These are phyloP conservation scores for Sugiyamaella lignohabitans DNA, from an alignment of 805 yeast genomes.

Conservation along the genomic window DNA sequence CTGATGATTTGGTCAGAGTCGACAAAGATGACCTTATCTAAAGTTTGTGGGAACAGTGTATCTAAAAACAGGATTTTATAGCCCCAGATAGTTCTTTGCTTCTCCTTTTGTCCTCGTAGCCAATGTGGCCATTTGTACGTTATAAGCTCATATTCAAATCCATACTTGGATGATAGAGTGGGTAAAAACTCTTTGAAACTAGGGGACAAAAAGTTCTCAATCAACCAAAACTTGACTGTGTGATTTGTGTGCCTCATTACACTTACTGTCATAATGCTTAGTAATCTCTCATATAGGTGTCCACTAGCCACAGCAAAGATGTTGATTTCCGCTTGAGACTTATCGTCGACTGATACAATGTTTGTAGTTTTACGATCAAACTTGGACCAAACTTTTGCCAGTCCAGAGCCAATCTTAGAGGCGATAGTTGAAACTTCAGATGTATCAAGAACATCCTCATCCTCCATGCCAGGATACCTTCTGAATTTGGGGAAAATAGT, in stretches of 20 bases:
- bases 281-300: conserved; percentile 64
- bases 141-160: conserved; percentile 69
- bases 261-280: conserved; percentile 74
- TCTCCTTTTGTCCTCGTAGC: conserved; percentile 72
- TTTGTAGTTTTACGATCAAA: too few relatives aligned
- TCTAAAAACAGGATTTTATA: conserved; percentile 82
- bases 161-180: conserved; percentile 46
- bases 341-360: too few relatives aligned
- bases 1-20: conserved; percentile 82
- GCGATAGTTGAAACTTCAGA: not conserved
- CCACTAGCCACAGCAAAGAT: conserved; percentile 83
- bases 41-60: conserved; percentile 72
- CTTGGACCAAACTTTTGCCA: not conserved
- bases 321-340: conserved; percentile 55
- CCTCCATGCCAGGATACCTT: conserved; percentile 38
- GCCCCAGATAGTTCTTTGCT: conserved; percentile 79
- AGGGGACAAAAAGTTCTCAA: conserved; percentile 75
- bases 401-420: not conserved
- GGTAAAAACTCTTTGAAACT: conserved; percentile 58
- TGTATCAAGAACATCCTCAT: conserved; percentile 16
- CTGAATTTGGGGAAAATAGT: conserved; percentile 41
- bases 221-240: conserved; percentile 75
- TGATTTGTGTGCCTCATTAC: conserved; percentile 60
- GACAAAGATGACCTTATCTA: conserved; percentile 73
- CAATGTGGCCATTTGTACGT: conserved; percentile 91